Conservation (phyloP, 768 basidiomycete species). For the Rickenella mellea region DNA sequence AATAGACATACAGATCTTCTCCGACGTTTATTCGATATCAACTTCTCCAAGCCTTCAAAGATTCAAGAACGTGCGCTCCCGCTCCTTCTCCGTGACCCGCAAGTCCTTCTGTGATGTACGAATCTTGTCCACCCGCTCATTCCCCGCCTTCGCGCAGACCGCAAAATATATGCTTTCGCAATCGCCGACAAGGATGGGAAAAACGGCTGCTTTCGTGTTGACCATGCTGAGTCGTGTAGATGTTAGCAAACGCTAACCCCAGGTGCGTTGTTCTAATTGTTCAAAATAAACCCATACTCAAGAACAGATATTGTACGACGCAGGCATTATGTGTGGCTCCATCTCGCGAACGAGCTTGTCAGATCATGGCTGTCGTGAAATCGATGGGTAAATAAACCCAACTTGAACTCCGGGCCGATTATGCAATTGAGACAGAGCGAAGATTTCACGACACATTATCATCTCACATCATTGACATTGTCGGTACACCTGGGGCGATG, state of each 20-base stretch:
- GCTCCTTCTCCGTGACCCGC: slow-evolving; percentile 37
- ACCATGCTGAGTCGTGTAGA: slow-evolving; percentile 40
- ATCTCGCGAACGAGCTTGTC: slow-evolving; percentile 39
- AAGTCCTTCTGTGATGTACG: slow-evolving; percentile 8
- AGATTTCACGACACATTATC: too few relatives aligned
- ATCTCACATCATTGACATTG: slow-evolving; percentile 35
- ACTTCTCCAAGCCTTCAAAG: slow-evolving; percentile 41
- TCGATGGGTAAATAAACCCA: slow-evolving; percentile 38
- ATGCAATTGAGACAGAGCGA: too few relatives aligned
- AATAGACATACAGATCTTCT: too few relatives aligned
- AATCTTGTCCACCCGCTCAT: background rate
- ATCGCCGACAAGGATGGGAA: slow-evolving; percentile 44
- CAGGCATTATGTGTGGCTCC: slow-evolving; percentile 42
- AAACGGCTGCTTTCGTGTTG: slow-evolving; percentile 41
- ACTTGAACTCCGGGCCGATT: too few relatives aligned
- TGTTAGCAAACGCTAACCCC: slow-evolving; percentile 26
- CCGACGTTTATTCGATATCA: slow-evolving; percentile 38
- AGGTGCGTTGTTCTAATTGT: slow-evolving; percentile 27
- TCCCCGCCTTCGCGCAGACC: too few relatives aligned
- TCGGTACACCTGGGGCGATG: slow-evolving; percentile 41
- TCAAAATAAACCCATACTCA: background rate
- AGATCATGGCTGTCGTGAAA: slow-evolving; percentile 35
- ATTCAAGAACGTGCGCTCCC: slow-evolving; percentile 44
- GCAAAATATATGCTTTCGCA: slow-evolving; percentile 38
- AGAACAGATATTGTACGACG: background rate